phyloP scores from a whole-genome alignment of 768 basidiomycete genomes.

The Podaxis sp. region DNA sequence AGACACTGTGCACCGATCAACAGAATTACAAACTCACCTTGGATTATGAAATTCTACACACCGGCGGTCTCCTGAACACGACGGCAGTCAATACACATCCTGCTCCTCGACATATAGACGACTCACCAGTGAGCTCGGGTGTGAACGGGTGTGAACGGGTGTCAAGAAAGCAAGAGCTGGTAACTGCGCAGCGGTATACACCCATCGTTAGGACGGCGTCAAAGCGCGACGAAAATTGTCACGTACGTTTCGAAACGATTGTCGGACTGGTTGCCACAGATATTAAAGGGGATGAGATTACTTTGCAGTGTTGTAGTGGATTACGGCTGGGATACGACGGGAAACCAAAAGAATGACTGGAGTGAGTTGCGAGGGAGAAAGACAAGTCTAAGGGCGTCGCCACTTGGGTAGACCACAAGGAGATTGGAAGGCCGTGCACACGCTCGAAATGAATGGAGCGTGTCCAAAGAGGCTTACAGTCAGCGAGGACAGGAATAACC shows the following conservation, averaged over 20 bases:
- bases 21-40: slow-evolving; percentile 3
- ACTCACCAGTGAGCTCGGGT: slow-evolving; percentile 18
- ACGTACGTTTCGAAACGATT: slow-evolving; percentile 20
- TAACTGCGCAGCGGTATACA: slow-evolving; percentile 6
- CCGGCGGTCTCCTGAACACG: not conserved
- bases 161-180: slow-evolving; percentile 10
- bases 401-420: slow-evolving; percentile 33
- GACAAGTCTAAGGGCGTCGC: slow-evolving; percentile 31
- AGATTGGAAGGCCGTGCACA: slow-evolving; percentile 24
- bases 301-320: slow-evolving; percentile 27
- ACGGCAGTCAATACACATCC: not conserved
- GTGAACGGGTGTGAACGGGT: slow-evolving; percentile 8
- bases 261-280: slow-evolving; percentile 19
- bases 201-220: not conserved
- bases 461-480: slow-evolving; percentile 29
- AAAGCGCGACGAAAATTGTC: slow-evolving; percentile 1
- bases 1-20: not conserved
- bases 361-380: slow-evolving; percentile 37
- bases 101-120: not conserved
- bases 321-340: slow-evolving; percentile 18
- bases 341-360: slow-evolving; percentile 47
- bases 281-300: slow-evolving; percentile 28
- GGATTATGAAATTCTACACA: slow-evolving; percentile 4
- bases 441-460: slow-evolving; percentile 58
- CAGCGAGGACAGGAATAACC: slow-evolving; percentile 32